Evolutionary conservation across 805 yeast genomes (phyloP).

Genomic region (Maudiozyma pseudohumilis): DNA sequence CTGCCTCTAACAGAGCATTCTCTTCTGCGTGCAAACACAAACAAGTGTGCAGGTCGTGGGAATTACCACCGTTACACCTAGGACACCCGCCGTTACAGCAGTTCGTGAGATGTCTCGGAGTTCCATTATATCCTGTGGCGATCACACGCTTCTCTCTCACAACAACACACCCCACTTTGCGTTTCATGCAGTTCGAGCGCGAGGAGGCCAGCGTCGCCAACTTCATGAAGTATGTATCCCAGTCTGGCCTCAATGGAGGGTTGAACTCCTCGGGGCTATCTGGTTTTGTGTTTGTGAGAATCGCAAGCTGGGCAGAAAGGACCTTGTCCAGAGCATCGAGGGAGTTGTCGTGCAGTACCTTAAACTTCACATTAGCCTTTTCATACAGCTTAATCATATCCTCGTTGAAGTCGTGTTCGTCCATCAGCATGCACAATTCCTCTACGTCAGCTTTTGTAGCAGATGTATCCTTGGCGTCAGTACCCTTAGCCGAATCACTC

Average conservation of each 20-base stretch:
- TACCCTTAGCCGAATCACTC: no score
- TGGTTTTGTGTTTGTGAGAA: constrained; percentile 10
- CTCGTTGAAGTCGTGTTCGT: constrained; percentile 15
- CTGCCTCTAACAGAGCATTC: constrained; percentile 89
- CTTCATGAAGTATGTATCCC: constrained; percentile 96
- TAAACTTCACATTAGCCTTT: constrained; percentile 18
- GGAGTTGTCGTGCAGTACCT: constrained; percentile 6
- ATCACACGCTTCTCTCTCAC: constrained; percentile 78
- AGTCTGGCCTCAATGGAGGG: constrained; percentile 56
- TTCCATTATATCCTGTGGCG: constrained; percentile 97
- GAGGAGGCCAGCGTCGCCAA: constrained; percentile 88
- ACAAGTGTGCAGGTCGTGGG: constrained; percentile 73
- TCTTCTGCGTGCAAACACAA: constrained; percentile 96
- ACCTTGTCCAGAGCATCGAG: constrained; percentile 7
- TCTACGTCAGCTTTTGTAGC: constrained; percentile 17
- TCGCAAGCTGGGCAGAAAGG: constrained; percentile 9
- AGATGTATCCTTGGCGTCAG: constrained; percentile 12
- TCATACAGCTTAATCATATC: constrained; percentile 17
- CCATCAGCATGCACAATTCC: constrained; percentile 31
- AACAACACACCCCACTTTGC: constrained; percentile 93
- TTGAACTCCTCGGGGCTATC: constrained; percentile 9
- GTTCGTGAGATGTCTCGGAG: constrained; percentile 78
- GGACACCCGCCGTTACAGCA: constrained; percentile 95
- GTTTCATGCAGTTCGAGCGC: constrained; percentile 92
- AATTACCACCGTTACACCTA: constrained; percentile 66